Percentiles rank a stretch among this genome's conserved stretches.
Evolutionary conservation across 305 asterid genomes (phyloP).

Genomic region (Ilex paraguariensis): DNA sequence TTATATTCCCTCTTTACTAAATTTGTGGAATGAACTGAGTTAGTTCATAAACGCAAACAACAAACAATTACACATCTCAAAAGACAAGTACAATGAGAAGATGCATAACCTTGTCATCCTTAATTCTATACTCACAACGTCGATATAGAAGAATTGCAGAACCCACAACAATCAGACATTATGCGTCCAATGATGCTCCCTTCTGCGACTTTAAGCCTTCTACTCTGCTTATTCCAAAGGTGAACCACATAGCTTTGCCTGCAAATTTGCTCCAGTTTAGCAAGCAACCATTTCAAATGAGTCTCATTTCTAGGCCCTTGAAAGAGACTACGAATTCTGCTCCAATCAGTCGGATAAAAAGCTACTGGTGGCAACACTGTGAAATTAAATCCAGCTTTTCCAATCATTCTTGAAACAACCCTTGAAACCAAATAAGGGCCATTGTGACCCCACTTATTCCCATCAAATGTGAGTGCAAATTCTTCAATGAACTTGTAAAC

Average conservation of each 20-base stretch:
- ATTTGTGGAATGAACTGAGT: slow-evolving; percentile 33
- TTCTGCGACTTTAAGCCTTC: slow-evolving; percentile 41
- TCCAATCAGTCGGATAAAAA: slow-evolving; percentile 92
- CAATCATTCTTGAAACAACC: slow-evolving; percentile 57
- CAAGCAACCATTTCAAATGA: slow-evolving; percentile 51
- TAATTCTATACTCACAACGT: slow-evolving; percentile 1
- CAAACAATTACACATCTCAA: not conserved
- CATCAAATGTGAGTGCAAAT: slow-evolving; percentile 81
- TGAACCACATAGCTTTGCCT: slow-evolving; percentile 62
- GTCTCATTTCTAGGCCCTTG: slow-evolving; percentile 42
- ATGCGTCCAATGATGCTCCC: slow-evolving; percentile 73
- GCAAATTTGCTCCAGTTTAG: slow-evolving; percentile 49
- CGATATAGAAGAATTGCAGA: slow-evolving; percentile 35
- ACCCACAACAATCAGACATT: slow-evolving; percentile 37
- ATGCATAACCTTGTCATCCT: slow-evolving; percentile 7
- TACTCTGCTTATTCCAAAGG: slow-evolving; percentile 92
- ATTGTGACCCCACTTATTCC: slow-evolving; percentile 92
- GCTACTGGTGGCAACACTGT: slow-evolving; percentile 64
- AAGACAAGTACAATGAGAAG: slow-evolving; percentile 9
- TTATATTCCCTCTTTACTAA: not conserved
- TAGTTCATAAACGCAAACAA: slow-evolving; percentile 24
- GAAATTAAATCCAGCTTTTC: slow-evolving; percentile 47
- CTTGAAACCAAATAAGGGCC: slow-evolving; percentile 94
- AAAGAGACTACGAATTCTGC: slow-evolving; percentile 55
- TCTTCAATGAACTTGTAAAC: slow-evolving; percentile 74